Base-by-base conservation (phyloP, 306 rosid species). In the Cercis canadensis region DNA sequence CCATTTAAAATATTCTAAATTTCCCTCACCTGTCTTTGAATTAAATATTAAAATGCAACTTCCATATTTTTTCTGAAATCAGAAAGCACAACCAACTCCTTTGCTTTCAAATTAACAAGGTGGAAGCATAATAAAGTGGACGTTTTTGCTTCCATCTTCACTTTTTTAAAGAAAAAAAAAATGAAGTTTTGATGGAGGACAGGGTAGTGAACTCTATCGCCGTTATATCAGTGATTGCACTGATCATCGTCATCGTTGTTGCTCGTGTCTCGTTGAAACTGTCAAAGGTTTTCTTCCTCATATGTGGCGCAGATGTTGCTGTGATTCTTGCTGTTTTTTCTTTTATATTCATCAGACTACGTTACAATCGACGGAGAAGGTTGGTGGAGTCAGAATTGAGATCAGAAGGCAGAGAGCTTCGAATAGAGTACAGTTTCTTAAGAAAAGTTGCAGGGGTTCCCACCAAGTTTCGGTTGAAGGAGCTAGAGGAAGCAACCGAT, bases 391-490 rank as follows among this genome's bases (percentile, higher is more conserved):
- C 88, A 2, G 75, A 51, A 53, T 50, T 78, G 15, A 82, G 39
- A 14, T 79, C 97, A 4, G 94, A 90, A 76, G 96, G 97, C 3
- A 52, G 81, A 57, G 98, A 94, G 87, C 97, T 94, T 46, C 84
- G 97, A 21, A 80, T 89, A 18, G 97, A 94, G 83, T 94, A 94
- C 59, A 94, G 97, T 73, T 94, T 94, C 64, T 69, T 94, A 6
- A 52, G 98, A 18, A 94, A 87, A 66, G 88, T 94, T 36, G 98
- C 98, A 0, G 97, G 98, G 0, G 82, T 94, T 62, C 98, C 98
- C 0, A 86, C 87, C 0, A 94, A 86, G 74, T 94, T 73, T 14
- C 81, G 92, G 17, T 89, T 24, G 82, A 83, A 84, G 62, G 98
- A 93, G 80, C 83, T 93, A 3, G 98, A 82, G 7, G 89, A 88